A percentile compares a stretch with the other conserved stretches of the same genome.
phyloP scores from a whole-genome alignment of 2,329 filamentous ascomycete genomes.

The Colletotrichum sp. region DNA sequence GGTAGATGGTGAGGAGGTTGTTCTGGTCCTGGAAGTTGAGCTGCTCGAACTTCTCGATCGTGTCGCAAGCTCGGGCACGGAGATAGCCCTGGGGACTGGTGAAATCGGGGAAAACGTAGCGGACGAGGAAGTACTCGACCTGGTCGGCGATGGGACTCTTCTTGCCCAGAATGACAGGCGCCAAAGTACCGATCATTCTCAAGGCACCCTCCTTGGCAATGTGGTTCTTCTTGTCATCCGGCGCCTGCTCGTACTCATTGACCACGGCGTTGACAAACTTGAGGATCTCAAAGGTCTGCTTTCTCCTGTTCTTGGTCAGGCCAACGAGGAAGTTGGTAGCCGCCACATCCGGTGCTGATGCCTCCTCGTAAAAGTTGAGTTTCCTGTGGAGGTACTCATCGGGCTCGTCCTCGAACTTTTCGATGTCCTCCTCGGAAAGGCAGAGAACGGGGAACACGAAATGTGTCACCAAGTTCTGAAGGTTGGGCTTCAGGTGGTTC shows the following conservation, averaged over 20 bases:
- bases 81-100: conserved; percentile 90
- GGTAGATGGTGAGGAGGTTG: conserved; percentile 95
- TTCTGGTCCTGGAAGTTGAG: conserved; percentile 96
- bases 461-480: conserved; percentile 91
- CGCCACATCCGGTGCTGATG: conserved; percentile 91
- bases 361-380: conserved; percentile 97
- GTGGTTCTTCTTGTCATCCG: conserved; percentile 90
- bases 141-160: conserved; percentile 98
- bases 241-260: conserved; percentile 85
- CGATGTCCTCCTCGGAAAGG: conserved; percentile 88
- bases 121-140: conserved; percentile 97
- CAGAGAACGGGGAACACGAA: conserved; percentile 96
- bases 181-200: conserved; percentile 95
- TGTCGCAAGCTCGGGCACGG: conserved; percentile 93
- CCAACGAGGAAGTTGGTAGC: conserved; percentile 97
- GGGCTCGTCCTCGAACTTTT: conserved; percentile 92
- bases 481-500: conserved; percentile 89
- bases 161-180: conserved; percentile 93
- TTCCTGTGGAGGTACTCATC: conserved; percentile 97
- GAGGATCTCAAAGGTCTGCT: conserved; percentile 93
- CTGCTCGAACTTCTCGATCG: conserved; percentile 96
- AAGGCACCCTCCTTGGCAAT: conserved; percentile 95
- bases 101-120: conserved; percentile 98
- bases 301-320: conserved; percentile 90
- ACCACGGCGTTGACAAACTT: conserved; percentile 96